These are phyloP conservation scores for Melastoma malabathricum DNA, from an alignment of 345 rosid genomes.

Conservation along the genomic window DNA sequence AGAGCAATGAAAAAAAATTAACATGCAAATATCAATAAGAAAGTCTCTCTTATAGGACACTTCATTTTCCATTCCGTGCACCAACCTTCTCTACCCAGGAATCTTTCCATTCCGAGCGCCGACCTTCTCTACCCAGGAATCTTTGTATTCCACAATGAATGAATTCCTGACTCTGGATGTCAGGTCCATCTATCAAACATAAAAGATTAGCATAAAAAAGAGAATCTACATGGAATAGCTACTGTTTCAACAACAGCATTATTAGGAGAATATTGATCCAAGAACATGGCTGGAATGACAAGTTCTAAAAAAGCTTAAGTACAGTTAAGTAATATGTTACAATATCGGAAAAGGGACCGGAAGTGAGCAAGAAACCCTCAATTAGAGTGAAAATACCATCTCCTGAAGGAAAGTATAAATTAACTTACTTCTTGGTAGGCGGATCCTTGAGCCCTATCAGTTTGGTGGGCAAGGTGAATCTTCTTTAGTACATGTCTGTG, in stretches of 20 bases:
- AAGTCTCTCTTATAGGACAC: background rate
- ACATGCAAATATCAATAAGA: background rate
- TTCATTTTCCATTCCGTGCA: background rate
- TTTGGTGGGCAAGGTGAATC: constrained; percentile 92
- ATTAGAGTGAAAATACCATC: background rate
- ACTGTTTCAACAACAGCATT: too few species aligned
- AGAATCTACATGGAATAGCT: background rate
- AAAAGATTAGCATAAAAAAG: constrained; percentile 6
- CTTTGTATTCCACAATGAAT: constrained; percentile 91
- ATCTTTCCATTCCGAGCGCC: constrained; percentile 30
- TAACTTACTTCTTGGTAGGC: constrained; percentile 79
- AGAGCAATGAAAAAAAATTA: background rate
- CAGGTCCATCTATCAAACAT: constrained; percentile 66
- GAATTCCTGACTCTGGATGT: constrained; percentile 75
- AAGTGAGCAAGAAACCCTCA: background rate
- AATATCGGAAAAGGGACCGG: too few species aligned
- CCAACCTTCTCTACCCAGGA: constrained; percentile 96
- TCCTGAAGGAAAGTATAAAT: background rate
- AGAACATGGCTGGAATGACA: too few species aligned
- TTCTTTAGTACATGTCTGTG: constrained; percentile 80
- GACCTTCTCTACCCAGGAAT: constrained; percentile 98
- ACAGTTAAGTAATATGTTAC: too few species aligned
- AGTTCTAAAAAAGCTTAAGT: too few species aligned
- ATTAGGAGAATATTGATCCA: too few species aligned
- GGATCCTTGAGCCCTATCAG: constrained; percentile 85